Percentiles rank a stretch among this genome's conserved stretches.
Evolutionary conservation across 1,139 yeast genomes (phyloP).

Genomic region (Protomyces pachydermus): DNA sequence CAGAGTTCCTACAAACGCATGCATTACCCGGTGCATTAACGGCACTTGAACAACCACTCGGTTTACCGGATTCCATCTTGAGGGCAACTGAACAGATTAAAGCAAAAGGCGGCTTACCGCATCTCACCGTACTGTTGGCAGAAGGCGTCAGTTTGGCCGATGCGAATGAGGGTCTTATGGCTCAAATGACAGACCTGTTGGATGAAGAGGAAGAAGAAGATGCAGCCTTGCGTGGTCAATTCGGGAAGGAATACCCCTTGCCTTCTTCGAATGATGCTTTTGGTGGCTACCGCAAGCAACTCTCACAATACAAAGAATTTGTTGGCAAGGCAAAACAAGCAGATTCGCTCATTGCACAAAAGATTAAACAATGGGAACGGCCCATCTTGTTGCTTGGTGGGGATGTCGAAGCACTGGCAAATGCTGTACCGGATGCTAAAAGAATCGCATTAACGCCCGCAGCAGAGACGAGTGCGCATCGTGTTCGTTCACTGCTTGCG

Average conservation of each 20-base stretch:
- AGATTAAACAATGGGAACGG: slow-evolving; percentile 46
- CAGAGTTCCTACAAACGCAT: slow-evolving; percentile 34
- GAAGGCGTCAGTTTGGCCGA: slow-evolving; percentile 47
- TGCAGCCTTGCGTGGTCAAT: slow-evolving; percentile 46
- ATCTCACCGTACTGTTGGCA: slow-evolving; percentile 45
- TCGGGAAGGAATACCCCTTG: slow-evolving; percentile 53
- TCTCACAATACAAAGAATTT: slow-evolving; percentile 34
- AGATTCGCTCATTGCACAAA: slow-evolving; percentile 50
- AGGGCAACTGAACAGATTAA: slow-evolving; percentile 54
- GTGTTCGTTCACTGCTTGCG: background rate
- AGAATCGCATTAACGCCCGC: background rate
- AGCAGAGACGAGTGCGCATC: slow-evolving; percentile 8
- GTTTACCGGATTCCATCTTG: slow-evolving; percentile 55
- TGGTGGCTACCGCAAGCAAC: slow-evolving; percentile 34
- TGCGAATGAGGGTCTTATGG: slow-evolving; percentile 44
- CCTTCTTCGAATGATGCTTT: slow-evolving; percentile 42
- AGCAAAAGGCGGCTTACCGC: slow-evolving; percentile 51
- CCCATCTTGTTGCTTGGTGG: slow-evolving; percentile 47
- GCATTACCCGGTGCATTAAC: slow-evolving; percentile 61
- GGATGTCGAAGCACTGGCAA: slow-evolving; percentile 44
- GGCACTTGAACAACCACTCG: slow-evolving; percentile 57
- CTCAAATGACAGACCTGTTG: slow-evolving; percentile 49
- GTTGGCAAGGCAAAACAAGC: slow-evolving; percentile 58
- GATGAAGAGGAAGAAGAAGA: slow-evolving; percentile 56
- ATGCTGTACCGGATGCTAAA: slow-evolving; percentile 51